Conservation (phyloP, 148 eudicot species). For the Arctostaphylos glauca region DNA sequence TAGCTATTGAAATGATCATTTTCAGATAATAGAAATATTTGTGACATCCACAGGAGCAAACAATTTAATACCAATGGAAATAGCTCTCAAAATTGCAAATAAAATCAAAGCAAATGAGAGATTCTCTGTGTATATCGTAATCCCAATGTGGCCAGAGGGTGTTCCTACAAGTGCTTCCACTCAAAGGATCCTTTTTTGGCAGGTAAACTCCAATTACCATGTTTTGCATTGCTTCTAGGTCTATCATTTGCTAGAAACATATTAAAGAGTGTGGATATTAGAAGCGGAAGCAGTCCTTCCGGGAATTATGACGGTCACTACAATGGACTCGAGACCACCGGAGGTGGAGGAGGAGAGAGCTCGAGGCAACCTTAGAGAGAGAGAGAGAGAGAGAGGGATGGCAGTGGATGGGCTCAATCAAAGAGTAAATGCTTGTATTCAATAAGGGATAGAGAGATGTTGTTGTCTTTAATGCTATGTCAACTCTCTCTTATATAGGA, state of each 20-base stretch:
- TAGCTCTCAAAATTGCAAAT: constrained; percentile 73
- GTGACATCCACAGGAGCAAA: constrained; percentile 57
- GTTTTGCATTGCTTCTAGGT: not conserved
- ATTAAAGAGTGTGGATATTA: no score
- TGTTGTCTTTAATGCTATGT: no score
- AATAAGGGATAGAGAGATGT: no score
- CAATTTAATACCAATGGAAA: constrained; percentile 82
- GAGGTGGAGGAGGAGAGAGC: no score
- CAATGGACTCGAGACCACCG: no score
- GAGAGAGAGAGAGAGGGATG: no score
- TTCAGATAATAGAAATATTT: not conserved
- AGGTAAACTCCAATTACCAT: constrained; percentile 41
- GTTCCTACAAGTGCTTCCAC: constrained; percentile 61
- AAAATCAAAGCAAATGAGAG: constrained; percentile 79
- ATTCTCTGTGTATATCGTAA: constrained; percentile 68
- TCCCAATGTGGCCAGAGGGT: constrained; percentile 99
- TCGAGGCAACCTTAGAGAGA: no score
- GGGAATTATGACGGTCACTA: no score
- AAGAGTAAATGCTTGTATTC: no score
- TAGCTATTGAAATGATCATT: not conserved
- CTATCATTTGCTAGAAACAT: not conserved
- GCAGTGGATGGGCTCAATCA: no score
- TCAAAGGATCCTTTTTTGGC: constrained; percentile 94
- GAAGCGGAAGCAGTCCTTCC: no score
- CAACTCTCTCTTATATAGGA: no score